Evolutionary conservation across 257 asterid species (phyloP), one percentile per base, ranked within the genome.

Genomic region (Schizonepeta tenuifolia): DNA sequence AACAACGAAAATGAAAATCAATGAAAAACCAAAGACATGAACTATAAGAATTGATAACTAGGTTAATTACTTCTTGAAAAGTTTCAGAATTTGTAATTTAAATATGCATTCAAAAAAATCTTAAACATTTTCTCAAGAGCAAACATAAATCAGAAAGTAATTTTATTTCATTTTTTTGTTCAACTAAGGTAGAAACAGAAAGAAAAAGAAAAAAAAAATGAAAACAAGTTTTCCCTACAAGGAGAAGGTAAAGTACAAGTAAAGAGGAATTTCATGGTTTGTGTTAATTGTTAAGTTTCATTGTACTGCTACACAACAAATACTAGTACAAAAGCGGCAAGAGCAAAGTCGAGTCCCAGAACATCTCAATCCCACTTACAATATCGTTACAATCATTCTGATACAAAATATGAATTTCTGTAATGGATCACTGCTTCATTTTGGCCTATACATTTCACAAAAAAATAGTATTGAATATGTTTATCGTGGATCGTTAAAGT

Each of bases 361-460:
- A 61, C 10, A 56, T 69, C 55, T 55, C 47, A 69, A 79, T 38
- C 70, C 76, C 66, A 69, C 59, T 41, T 24, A 46, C 35, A 58
- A 69, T 65, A 69, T 47, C 15, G 72, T 70, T 84, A 76, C 80
- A 76, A 67, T 59, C 74, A 75, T 72, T 76, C 69, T 60, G 53
- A 74, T 74, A 79, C 10, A 79, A 44, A 26, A 36, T 59, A 73
- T 18, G 51, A 62, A 51, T 26, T 56, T 72, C 63, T 17, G 61
- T 65, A 63, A 75, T 70, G 74, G 70, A 70, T 68, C 64, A 67
- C 65, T 66, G 75, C 69, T 76, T 75, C 83, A 43, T 9, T 71
- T 74, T 70, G 21, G 54, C 66, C 81, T 84, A 69, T 79, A 84
- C 84, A 79, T 26, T 71, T 50, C 38, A 67, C 35, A 43, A 47